A percentile compares a stretch with the other conserved stretches of the same genome.
These are phyloP conservation scores for Saccharomycopsis babjevae DNA, from an alignment of 805 yeast genomes.

Conservation along the genomic window DNA sequence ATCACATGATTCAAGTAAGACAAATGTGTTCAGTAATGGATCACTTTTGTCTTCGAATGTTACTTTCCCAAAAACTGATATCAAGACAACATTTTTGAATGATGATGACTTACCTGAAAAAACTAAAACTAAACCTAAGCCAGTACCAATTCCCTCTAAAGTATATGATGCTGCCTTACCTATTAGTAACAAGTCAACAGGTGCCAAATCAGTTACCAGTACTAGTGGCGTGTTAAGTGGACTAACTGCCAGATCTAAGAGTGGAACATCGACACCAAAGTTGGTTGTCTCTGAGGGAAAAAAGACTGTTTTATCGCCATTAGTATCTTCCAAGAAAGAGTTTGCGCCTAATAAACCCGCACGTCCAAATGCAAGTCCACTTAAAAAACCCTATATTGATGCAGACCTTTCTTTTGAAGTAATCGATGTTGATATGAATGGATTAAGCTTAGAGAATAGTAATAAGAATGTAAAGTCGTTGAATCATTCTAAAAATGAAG, in stretches of 20 bases:
- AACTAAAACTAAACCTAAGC: neutral
- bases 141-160: neutral
- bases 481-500: neutral
- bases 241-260: neutral
- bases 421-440: constrained; percentile 16
- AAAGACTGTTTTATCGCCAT: neutral
- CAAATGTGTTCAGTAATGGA: neutral
- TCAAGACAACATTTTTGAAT: neutral
- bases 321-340: neutral
- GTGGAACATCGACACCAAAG: neutral
- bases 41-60: neutral
- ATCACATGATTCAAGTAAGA: neutral
- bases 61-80: neutral
- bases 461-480: neutral
- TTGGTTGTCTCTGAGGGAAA: neutral
- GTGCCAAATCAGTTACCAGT: neutral
- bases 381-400: neutral
- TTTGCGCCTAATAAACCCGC: neutral
- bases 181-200: neutral
- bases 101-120: neutral
- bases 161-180: neutral
- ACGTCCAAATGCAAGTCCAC: neutral
- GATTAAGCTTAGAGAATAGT: constrained; percentile 1
- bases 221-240: neutral
- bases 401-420: constrained; percentile 12